Evolutionary conservation across 352 stramenopile species (phyloP).

Genomic region (Globisporangium paroecandrum): DNA sequence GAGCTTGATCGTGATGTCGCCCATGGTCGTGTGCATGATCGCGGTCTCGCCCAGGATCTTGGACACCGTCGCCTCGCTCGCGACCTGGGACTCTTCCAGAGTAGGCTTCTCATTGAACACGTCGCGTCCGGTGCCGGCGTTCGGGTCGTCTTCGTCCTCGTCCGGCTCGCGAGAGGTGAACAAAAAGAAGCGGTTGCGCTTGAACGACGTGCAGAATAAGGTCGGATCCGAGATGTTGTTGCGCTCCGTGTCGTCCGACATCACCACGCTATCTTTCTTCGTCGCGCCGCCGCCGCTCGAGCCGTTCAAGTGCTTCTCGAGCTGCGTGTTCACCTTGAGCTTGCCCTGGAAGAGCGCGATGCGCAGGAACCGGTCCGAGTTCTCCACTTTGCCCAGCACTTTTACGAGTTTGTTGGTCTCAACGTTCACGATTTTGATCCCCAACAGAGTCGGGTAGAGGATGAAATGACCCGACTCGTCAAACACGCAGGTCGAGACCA

Average conservation of each 20-base stretch:
- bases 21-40: constrained; percentile 97
- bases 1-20: constrained; percentile 97
- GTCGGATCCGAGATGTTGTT: constrained; percentile 72
- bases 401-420: constrained; percentile 91
- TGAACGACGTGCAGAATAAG: constrained; percentile 87
- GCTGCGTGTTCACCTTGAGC: constrained; percentile 95
- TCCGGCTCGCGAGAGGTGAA: constrained; percentile 95
- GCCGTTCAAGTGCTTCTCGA: constrained; percentile 79
- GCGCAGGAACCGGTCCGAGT: constrained; percentile 92
- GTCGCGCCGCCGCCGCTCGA: constrained; percentile 29
- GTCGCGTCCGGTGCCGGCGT: constrained; percentile 71
- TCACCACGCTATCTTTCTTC: constrained; percentile 51
- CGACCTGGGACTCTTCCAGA: constrained; percentile 89
- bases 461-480: constrained; percentile 96
- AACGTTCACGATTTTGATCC: constrained; percentile 97
- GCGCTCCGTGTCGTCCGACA: constrained; percentile 54
- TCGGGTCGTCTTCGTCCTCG: constrained; percentile 48
- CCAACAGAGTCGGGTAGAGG: constrained; percentile 93
- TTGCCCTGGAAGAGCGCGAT: constrained; percentile 94
- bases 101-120: constrained; percentile 98
- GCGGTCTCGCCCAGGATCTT: constrained; percentile 73
- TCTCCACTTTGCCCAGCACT: constrained; percentile 95
- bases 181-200: constrained; percentile 94
- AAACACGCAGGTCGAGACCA: constrained; percentile 88
- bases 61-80: constrained; percentile 61